Percentiles rank a stretch among this genome's conserved stretches.
These are phyloP conservation scores for Pseudotsuga menziesii DNA, from an alignment of 75 land plant genomes.

Conservation along the genomic window DNA sequence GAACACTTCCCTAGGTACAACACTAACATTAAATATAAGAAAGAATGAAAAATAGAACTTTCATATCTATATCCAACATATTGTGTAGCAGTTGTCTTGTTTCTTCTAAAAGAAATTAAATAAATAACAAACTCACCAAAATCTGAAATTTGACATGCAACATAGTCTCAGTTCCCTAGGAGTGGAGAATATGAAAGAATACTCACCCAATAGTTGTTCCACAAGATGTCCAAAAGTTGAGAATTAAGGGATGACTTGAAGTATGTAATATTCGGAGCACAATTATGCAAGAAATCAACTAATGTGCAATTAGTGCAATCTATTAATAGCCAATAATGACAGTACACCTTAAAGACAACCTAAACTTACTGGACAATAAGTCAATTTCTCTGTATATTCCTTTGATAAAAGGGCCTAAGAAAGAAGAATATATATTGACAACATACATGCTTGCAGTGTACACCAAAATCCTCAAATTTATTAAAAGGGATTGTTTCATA, in stretches of 20 bases:
- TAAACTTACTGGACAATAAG: not conserved
- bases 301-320: not conserved
- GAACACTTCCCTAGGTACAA: no score
- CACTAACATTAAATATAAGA: no score
- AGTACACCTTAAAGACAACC: not conserved
- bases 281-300: slow-evolving; percentile 58
- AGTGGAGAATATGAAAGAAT: slow-evolving; percentile 95
- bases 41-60: not conserved
- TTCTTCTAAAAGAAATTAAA: not conserved
- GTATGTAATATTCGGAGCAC: slow-evolving; percentile 91
- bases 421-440: not conserved
- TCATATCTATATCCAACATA: not conserved
- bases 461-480: slow-evolving; percentile 99
- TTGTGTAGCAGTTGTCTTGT: not conserved
- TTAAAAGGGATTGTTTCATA: slow-evolving; percentile 97
- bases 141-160: slow-evolving; percentile 96
- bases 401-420: not conserved
- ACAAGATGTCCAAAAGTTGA: slow-evolving; percentile 83
- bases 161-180: slow-evolving; percentile 89
- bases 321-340: not conserved
- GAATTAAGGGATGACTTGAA: slow-evolving; percentile 95
- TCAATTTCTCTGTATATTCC: not conserved
- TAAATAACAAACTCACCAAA: slow-evolving; percentile 52
- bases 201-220: slow-evolving; percentile 99
- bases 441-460: slow-evolving; percentile 94